Evolutionary conservation across 2,329 filamentous ascomycete genomes (phyloP), one percentile per base, ranked within the genome.

Genomic region (Phaeomoniella chlamydospora): DNA sequence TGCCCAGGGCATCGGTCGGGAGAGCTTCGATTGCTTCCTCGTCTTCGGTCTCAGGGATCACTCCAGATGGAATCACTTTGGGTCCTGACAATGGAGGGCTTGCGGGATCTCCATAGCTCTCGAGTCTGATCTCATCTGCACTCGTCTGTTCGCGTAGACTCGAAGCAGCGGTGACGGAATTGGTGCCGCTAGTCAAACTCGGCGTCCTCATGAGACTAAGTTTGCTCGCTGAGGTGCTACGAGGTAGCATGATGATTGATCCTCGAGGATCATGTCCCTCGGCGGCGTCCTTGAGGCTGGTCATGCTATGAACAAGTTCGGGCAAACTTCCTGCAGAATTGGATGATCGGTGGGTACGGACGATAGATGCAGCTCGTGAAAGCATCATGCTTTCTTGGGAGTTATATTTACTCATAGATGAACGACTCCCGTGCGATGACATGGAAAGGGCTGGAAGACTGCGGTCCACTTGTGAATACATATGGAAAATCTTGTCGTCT

Each of bases 381-480:
- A 66, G 53, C 22, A 69, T 57, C 41, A 68, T 61, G 46, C 66
- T 70, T 45, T 70, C 67, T 37, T 70, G 66, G 5, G 67, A 70
- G 47, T 65, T 68, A 44, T 62, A 64, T 41, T 68, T 68, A 57
- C 67, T 70, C 33, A 67, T 62, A 12, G 63, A 64, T 3, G 65
- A 61, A 37, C 58, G 61, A 45, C 64, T 67, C 46, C 60, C 67
- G 15, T 64, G 61, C 3, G 56, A 53, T 26, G 58, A 61, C 50
- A 45, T 33, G 54, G 49, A 18, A 56, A 53, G 16, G 58, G 56
- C 4, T 60, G 58, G 33, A 59, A 57, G 26, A 57, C 55, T 34
- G 56, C 47, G 35, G 57, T 52, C n/a, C 56, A 51, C 16, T 61
- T 52, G 36, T 57, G 56, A 40, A 65, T 60, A 15, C 61, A 57